phyloP scores from a whole-genome alignment of 23 red algal genomes.

The Agarophyton chilense region DNA sequence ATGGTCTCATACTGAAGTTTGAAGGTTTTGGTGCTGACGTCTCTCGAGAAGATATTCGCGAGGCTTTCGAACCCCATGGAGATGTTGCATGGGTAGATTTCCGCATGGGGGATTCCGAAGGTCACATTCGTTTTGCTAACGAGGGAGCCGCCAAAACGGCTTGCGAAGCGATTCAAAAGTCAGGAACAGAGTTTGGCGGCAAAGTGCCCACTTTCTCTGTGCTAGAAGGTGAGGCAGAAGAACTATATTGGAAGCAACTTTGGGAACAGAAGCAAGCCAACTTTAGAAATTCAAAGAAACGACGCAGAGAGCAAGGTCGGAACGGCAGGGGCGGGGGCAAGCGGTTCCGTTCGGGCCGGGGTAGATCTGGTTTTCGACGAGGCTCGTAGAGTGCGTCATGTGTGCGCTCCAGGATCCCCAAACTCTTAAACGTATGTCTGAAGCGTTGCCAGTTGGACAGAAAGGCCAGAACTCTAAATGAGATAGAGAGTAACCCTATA shows the following conservation, averaged over 20 bases:
- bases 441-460: not conserved
- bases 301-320: conserved; percentile 48
- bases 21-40: conserved; percentile 69
- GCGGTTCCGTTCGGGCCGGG: conserved; percentile 13
- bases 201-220: conserved; percentile 53
- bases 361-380: conserved; percentile 12
- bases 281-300: conserved; percentile 5
- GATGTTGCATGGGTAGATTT: conserved; percentile 88
- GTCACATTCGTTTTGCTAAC: conserved; percentile 76
- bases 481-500: too few species aligned
- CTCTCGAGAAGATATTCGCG: conserved; percentile 83
- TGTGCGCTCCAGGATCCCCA: not conserved
- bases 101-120: conserved; percentile 44
- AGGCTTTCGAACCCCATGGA: conserved; percentile 74
- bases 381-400: not conserved
- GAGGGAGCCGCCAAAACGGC: conserved; percentile 59
- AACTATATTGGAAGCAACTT: conserved; percentile 54
- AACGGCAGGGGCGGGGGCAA: conserved; percentile 27
- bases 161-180: conserved; percentile 20
- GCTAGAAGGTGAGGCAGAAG: conserved; percentile 67
- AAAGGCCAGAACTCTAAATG: too few species aligned
- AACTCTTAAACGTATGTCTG: not conserved
- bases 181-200: conserved; percentile 58
- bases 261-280: conserved; percentile 62
- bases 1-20: conserved; percentile 83